These are phyloP conservation scores for Neonectria punicea DNA, from an alignment of 2,329 filamentous ascomycete genomes.

Conservation along the genomic window DNA sequence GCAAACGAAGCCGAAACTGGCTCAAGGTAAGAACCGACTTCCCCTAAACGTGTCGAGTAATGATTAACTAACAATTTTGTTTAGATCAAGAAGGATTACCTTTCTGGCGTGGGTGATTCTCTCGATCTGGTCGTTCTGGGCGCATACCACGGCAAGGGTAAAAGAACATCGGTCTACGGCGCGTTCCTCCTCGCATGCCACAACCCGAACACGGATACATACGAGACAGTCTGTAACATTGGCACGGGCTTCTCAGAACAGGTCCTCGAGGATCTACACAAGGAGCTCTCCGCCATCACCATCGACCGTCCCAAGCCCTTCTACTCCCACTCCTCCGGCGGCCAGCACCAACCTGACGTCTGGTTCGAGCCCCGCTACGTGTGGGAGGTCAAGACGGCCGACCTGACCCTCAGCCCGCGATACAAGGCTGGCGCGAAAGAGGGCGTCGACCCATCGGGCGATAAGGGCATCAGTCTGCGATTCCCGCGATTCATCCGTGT, in stretches of 20 bases:
- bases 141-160: conserved; percentile 93
- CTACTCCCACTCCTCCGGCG: conserved; percentile 84
- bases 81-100: conserved; percentile 97
- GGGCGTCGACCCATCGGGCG: conserved; percentile 75
- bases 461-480: conserved; percentile 84
- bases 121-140: conserved; percentile 96
- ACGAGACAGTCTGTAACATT: conserved; percentile 98
- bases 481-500: conserved; percentile 94
- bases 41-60: neutral
- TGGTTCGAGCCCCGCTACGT: conserved; percentile 97
- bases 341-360: conserved; percentile 95
- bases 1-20: conserved; percentile 97
- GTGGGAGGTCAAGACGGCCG: conserved; percentile 98
- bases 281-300: conserved; percentile 76
- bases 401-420: conserved; percentile 89
- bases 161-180: conserved; percentile 94
- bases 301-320: conserved; percentile 96
- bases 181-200: conserved; percentile 96
- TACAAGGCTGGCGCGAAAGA: conserved; percentile 93
- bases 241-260: conserved; percentile 96
- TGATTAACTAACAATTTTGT: conserved; percentile 64
- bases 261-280: conserved; percentile 88
- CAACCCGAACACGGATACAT: conserved; percentile 81
- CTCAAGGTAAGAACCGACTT: conserved; percentile 74
- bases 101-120: conserved; percentile 91